These are phyloP conservation scores for Avena sativa DNA, from an alignment of 176 grass and related monocot species.

Conservation along the genomic window DNA sequence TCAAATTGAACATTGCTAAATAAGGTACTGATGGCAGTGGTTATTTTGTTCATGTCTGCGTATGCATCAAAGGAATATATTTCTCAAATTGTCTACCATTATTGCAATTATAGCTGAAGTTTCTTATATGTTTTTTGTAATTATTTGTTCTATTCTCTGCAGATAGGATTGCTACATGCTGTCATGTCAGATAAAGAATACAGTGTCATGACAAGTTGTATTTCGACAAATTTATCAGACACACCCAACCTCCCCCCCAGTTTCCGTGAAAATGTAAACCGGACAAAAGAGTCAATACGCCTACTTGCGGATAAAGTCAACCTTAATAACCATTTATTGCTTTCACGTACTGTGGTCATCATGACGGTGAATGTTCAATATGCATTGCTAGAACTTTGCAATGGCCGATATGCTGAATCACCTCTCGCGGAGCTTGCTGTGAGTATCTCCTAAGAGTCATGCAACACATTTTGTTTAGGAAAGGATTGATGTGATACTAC, in stretches of 20 bases:
- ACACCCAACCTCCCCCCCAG: constrained; percentile 84
- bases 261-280: constrained; percentile 79
- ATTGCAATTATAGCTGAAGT: constrained; percentile 8
- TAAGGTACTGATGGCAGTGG: not conserved
- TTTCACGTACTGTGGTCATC: constrained; percentile 74
- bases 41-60: constrained; percentile 28
- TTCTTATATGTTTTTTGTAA: not conserved
- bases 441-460: constrained; percentile 46
- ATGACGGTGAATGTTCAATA: constrained; percentile 80
- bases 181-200: constrained; percentile 98
- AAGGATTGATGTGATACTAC: not conserved
- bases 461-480: not conserved
- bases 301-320: constrained; percentile 96
- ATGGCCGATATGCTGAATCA: constrained; percentile 83
- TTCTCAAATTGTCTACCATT: not conserved
- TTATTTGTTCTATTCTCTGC: constrained; percentile 42
- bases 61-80: not conserved
- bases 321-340: constrained; percentile 75
- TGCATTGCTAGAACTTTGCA: constrained; percentile 80
- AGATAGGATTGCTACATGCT: constrained; percentile 86
- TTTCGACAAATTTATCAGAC: constrained; percentile 88
- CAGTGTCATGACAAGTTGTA: constrained; percentile 83
- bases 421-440: constrained; percentile 84
- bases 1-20: not conserved
- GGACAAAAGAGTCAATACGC: constrained; percentile 90